Evolutionary conservation across 2,329 filamentous ascomycete genomes (phyloP).

Genomic region (Fonsecaea pugnacius): DNA sequence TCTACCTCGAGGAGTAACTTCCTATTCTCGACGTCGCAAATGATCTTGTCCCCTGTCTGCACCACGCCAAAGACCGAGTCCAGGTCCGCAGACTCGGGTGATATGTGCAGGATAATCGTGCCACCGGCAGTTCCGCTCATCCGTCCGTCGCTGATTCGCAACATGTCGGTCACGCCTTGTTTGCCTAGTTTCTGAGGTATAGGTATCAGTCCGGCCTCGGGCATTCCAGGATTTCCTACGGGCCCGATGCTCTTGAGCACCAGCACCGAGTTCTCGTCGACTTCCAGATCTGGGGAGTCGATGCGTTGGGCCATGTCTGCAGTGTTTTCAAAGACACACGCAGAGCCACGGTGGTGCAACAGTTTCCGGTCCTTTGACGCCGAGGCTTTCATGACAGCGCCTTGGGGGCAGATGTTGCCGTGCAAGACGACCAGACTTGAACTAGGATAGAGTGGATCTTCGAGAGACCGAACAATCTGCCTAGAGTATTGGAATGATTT

Average conservation of each 20-base stretch:
- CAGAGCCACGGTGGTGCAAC: conserved; percentile 51
- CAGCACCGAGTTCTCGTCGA: conserved; percentile 52
- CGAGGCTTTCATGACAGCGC: conserved; percentile 57
- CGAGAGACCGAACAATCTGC: conserved; percentile 51
- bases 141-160: conserved; percentile 58
- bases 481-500: conserved; percentile 48
- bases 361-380: conserved; percentile 55
- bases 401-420: conserved; percentile 56
- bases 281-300: conserved; percentile 51
- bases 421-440: conserved; percentile 53
- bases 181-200: conserved; percentile 55
- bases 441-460: conserved; percentile 50
- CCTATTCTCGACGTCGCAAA: conserved; percentile 51
- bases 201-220: conserved; percentile 57
- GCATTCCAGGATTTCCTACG: conserved; percentile 59
- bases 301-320: conserved; percentile 53
- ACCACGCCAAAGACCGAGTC: conserved; percentile 56
- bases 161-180: conserved; percentile 58
- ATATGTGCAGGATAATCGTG: conserved; percentile 59
- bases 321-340: conserved; percentile 56
- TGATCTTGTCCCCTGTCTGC: conserved; percentile 54
- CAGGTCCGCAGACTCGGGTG: conserved; percentile 55
- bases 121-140: conserved; percentile 62
- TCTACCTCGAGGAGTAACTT: conserved; percentile 49
- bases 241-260: conserved; percentile 57